phyloP scores from a whole-genome alignment of 495 filamentous ascomycete species.

The Thermochaetoides thermophila region DNA sequence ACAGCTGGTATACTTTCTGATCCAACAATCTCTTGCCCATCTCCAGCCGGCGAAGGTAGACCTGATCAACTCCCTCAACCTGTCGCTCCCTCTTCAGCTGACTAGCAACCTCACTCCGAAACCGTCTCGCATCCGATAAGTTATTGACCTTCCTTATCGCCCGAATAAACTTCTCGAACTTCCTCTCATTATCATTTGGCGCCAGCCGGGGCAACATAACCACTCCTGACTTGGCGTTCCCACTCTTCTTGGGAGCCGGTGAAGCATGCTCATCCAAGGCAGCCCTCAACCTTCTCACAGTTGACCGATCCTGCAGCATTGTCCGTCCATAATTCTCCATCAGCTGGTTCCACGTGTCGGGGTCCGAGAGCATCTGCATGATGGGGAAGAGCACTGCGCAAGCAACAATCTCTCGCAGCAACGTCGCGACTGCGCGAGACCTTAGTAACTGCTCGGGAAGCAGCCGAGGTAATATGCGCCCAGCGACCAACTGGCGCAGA shows the following conservation, averaged over 20 bases:
- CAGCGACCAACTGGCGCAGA: constrained; percentile 52
- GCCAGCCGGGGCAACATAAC: constrained; percentile 43
- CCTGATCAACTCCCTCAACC: constrained; percentile 61
- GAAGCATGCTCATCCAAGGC: constrained; percentile 93
- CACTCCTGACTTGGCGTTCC: too few species aligned
- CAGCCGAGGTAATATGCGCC: constrained; percentile 58
- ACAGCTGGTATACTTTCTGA: constrained; percentile 71
- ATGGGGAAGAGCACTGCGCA: constrained; percentile 62
- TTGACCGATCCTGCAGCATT: constrained; percentile 89
- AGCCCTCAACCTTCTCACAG: constrained; percentile 81
- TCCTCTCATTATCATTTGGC: constrained; percentile 64
- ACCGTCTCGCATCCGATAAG: constrained; percentile 83
- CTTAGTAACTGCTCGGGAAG: constrained; percentile 58
- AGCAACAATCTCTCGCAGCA: constrained; percentile 73
- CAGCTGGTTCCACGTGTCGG: constrained; percentile 93
- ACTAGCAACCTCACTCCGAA: constrained; percentile 82
- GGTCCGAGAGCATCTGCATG: constrained; percentile 61
- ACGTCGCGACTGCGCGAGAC: constrained; percentile 61
- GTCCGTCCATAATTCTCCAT: constrained; percentile 80
- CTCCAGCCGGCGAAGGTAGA: constrained; percentile 77
- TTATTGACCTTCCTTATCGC: constrained; percentile 80
- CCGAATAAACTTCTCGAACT: constrained; percentile 87
- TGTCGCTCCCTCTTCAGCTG: constrained; percentile 77
- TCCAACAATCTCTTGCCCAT: constrained; percentile 84
- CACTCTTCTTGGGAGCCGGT: constrained; percentile 52